phyloP scores from a whole-genome alignment of 768 basidiomycete genomes.

The Gymnopilus junonius region DNA sequence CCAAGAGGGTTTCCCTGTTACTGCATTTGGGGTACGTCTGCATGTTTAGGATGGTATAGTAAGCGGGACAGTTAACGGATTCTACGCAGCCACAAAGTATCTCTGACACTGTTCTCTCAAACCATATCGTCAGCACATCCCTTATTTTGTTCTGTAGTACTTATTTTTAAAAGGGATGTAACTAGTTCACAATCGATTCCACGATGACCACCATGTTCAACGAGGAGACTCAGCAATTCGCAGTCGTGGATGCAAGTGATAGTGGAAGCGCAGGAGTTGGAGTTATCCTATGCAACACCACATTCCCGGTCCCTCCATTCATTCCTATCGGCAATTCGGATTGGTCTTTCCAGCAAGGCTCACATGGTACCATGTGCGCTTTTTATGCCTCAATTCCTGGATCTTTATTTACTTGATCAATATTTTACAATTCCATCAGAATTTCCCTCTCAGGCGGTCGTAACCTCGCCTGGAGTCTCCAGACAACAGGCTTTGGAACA shows the following conservation, averaged over 20 bases:
- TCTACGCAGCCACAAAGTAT: background rate
- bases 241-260: constrained; percentile 12
- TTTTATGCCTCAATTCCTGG: background rate
- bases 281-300: constrained; percentile 5
- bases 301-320: constrained; percentile 3
- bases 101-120: constrained; percentile 1
- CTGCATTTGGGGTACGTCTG: background rate
- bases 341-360: constrained; percentile 9
- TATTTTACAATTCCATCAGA: background rate
- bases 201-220: constrained; percentile 10
- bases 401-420: background rate
- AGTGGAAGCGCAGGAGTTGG: constrained; percentile 9
- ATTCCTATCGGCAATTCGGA: constrained; percentile 12
- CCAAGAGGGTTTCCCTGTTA: constrained; percentile 1
- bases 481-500: constrained; percentile 3
- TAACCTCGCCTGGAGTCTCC: constrained; percentile 13
- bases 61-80: too few relatives aligned
- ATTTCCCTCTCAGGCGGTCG: constrained; percentile 2
- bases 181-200: constrained; percentile 11
- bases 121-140: constrained; percentile 7
- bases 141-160: background rate
- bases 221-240: constrained; percentile 16
- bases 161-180: background rate
- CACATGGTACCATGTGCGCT: constrained; percentile 10
- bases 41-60: background rate